Evolutionary conservation across 371 early-diverging fungal species (phyloP).

Genomic region (Syncephalastrum racemosum): DNA sequence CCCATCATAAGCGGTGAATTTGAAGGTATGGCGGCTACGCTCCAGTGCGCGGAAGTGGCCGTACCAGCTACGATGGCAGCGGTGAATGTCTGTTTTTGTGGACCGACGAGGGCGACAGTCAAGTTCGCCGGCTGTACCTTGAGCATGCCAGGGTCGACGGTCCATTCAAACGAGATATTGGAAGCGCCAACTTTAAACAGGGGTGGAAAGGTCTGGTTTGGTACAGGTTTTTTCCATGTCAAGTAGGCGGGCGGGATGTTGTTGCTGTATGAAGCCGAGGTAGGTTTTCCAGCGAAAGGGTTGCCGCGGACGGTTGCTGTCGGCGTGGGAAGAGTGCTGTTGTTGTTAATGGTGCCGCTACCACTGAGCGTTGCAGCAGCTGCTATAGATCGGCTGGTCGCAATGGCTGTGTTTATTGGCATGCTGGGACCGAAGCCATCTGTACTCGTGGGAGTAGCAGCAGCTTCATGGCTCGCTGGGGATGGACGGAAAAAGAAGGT

Average conservation of each 20-base stretch:
- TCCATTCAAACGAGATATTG: slow-evolving; percentile 48
- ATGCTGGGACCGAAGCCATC: neutral
- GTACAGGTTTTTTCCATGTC: slow-evolving; percentile 51
- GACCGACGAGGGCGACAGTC: slow-evolving; percentile 44
- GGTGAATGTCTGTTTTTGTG: slow-evolving; percentile 43
- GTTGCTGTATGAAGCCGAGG: slow-evolving; percentile 34
- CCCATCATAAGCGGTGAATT: slow-evolving; percentile 45
- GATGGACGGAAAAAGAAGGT: too few relatives aligned
- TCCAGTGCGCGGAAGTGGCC: slow-evolving; percentile 47
- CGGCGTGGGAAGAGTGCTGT: neutral
- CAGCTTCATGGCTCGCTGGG: too few relatives aligned
- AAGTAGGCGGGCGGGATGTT: slow-evolving; percentile 45
- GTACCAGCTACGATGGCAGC: slow-evolving; percentile 40
- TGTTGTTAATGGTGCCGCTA: slow-evolving; percentile 10
- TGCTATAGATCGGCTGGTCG: slow-evolving; percentile 11
- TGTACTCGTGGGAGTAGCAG: neutral
- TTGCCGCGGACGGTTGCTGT: slow-evolving; percentile 7
- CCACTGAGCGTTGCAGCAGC: neutral
- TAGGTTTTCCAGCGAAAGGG: slow-evolving; percentile 41
- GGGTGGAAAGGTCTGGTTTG: slow-evolving; percentile 44
- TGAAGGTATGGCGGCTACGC: slow-evolving; percentile 30
- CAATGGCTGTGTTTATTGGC: slow-evolving; percentile 10
- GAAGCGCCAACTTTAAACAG: slow-evolving; percentile 45
- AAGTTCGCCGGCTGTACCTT: slow-evolving; percentile 43
- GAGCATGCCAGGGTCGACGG: slow-evolving; percentile 33